phyloP scores from a whole-genome alignment of 371 early-diverging fungal species.

The Saksenaea oblongispora region DNA sequence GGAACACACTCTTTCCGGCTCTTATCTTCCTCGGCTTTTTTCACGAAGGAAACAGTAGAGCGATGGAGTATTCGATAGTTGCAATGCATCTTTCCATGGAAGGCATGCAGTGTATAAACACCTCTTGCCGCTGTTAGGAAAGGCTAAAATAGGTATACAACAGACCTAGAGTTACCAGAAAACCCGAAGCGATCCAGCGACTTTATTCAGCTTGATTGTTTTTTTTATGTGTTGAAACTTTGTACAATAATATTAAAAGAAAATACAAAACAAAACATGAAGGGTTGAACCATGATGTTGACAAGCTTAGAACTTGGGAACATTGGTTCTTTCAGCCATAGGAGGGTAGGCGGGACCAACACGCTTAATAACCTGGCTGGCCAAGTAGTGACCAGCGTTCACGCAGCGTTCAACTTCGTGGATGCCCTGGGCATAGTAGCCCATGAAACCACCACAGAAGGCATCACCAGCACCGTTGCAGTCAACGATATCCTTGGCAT shows the following conservation, averaged over 20 bases:
- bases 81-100: no score
- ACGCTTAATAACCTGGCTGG: conserved; percentile 86
- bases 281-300: conserved; percentile 6
- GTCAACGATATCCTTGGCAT: conserved; percentile 80
- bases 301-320: conserved; percentile 43
- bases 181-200: no score
- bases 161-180: no score
- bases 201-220: neutral
- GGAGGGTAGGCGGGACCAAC: conserved; percentile 86
- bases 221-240: conserved; percentile 4
- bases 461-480: conserved; percentile 98
- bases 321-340: conserved; percentile 38
- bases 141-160: no score
- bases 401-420: conserved; percentile 61
- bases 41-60: no score
- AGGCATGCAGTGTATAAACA: no score
- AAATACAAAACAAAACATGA: neutral
- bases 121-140: no score
- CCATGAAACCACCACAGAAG: conserved; percentile 93
- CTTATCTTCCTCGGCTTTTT: no score
- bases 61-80: no score
- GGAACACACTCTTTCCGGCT: no score
- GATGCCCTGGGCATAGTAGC: conserved; percentile 79
- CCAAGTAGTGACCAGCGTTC: conserved; percentile 90
- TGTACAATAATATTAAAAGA: neutral